A percentile compares a stretch with the other conserved stretches of the same genome.
phyloP scores from a whole-genome alignment of 1,284 basidiomycete species.

The Naganishia sp. region DNA sequence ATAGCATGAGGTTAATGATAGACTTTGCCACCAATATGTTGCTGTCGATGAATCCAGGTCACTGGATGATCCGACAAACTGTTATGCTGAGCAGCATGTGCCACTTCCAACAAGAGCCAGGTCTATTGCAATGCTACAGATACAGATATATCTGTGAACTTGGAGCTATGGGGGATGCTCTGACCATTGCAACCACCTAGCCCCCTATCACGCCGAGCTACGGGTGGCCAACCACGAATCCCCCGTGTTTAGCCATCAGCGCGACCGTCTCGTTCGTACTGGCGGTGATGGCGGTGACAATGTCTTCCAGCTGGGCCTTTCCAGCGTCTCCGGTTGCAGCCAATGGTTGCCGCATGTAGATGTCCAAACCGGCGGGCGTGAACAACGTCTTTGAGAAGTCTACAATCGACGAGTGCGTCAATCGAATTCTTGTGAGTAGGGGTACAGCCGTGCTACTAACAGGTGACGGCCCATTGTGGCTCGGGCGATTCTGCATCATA shows the following conservation, averaged over 20 bases:
- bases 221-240: conserved; percentile 13
- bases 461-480: conserved; percentile 57
- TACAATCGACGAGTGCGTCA: conserved; percentile 27
- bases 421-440: neutral
- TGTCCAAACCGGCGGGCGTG: conserved; percentile 60
- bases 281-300: conserved; percentile 1
- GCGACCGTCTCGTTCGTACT: conserved; percentile 9
- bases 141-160: too few species aligned
- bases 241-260: conserved; percentile 6
- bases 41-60: too few species aligned
- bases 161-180: too few species aligned
- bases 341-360: conserved; percentile 52
- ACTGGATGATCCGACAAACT: too few species aligned
- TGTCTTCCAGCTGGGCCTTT: conserved; percentile 10
- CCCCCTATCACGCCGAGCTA: neutral
- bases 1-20: too few species aligned
- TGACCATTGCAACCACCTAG: too few species aligned
- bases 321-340: neutral
- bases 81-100: too few species aligned
- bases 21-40: too few species aligned
- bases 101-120: too few species aligned
- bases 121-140: too few species aligned
- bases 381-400: conserved; percentile 60
- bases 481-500: conserved; percentile 48
- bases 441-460: conserved; percentile 37